Percentiles rank a stretch among this genome's conserved stretches.
Conservation (phyloP, 2,329 filamentous ascomycete species). For the Tolypocladium tropicale region DNA sequence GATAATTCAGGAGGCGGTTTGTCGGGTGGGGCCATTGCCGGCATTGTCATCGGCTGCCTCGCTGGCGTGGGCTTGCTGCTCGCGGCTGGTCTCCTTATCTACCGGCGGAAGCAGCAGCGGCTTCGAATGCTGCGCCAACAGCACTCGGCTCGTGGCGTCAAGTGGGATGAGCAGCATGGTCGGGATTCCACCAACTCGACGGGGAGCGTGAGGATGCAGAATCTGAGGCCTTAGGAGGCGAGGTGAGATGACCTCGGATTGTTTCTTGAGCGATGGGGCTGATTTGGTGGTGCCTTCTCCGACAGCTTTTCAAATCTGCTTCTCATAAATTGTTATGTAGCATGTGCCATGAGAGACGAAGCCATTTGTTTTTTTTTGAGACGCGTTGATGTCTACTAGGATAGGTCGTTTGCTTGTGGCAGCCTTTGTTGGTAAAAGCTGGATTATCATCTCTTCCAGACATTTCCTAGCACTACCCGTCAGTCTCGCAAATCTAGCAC, state of each 20-base stretch:
- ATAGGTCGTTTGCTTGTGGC: no score
- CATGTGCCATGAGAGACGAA: neutral
- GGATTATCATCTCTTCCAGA: no score
- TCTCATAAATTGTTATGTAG: neutral
- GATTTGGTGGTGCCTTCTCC: no score
- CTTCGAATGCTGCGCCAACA: constrained; percentile 12
- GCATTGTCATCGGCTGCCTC: constrained; percentile 61
- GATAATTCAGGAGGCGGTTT: constrained; percentile 26
- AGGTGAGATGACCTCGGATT: neutral
- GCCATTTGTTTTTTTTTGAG: neutral
- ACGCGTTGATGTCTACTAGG: no score
- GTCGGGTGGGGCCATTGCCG: constrained; percentile 62
- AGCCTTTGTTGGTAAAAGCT: no score
- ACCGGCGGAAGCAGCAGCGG: constrained; percentile 19
- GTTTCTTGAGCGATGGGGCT: neutral
- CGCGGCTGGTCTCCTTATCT: constrained; percentile 49
- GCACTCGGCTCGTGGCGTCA: constrained; percentile 12
- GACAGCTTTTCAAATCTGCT: no score
- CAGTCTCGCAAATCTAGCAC: no score
- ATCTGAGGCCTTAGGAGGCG: constrained; percentile 1
- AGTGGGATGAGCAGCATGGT: constrained; percentile 10
- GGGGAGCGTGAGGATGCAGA: constrained; percentile 10
- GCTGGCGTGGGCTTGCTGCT: constrained; percentile 50
- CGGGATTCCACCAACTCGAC: constrained; percentile 11
- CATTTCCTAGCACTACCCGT: no score